Conservation (phyloP, 129 eudicot species). For the Helianthus annuus region DNA sequence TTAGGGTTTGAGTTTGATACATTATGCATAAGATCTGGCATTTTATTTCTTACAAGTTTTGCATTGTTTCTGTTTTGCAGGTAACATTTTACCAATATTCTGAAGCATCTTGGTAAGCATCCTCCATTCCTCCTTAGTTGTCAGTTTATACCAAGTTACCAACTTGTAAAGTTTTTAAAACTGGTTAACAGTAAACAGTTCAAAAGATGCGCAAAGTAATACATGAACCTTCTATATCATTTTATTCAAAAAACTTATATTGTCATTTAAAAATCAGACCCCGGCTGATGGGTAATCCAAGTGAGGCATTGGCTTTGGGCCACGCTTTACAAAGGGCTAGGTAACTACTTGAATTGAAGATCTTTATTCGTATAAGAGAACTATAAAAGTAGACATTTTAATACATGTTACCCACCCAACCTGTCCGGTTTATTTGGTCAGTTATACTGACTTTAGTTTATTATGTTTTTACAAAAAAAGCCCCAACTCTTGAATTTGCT, state of each 20-base stretch:
- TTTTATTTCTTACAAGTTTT: neutral
- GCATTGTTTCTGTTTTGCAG: constrained; percentile 49
- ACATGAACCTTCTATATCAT: neutral
- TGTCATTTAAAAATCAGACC: neutral
- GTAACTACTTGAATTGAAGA: no score
- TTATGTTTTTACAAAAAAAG: no score
- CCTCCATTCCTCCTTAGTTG: constrained; percentile 11
- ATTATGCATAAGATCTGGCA: neutral
- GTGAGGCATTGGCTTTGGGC: no score
- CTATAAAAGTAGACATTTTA: no score
- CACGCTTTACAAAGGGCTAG: no score
- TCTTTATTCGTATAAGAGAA: no score
- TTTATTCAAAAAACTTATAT: neutral
- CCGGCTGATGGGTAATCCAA: no score
- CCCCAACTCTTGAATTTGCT: no score
- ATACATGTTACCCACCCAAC: no score
- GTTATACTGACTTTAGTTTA: no score
- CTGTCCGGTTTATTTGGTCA: no score
- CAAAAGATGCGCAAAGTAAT: neutral
- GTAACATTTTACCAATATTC: constrained; percentile 98
- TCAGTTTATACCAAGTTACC: neutral
- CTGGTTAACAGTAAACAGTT: neutral
- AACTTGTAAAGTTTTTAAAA: neutral
- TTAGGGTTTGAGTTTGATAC: neutral
- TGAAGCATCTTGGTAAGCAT: constrained; percentile 78